Base-by-base conservation (phyloP, 805 yeast species). In the Ogataea zsoltii region DNA sequence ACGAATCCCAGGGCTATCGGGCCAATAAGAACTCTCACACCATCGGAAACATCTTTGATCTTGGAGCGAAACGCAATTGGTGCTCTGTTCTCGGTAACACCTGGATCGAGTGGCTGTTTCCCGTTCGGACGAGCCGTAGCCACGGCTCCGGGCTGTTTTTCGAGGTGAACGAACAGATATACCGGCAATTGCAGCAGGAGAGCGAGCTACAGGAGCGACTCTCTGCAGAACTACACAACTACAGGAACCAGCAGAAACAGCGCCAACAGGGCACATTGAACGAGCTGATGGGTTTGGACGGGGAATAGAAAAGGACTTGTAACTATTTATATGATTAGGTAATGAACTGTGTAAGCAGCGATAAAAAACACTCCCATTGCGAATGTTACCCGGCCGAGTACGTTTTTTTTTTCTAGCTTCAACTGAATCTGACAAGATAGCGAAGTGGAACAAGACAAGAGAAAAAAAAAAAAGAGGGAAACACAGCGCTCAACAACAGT, bases 61-160 rank as follows among this genome's bases (percentile, higher is more conserved):
- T 92, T 31, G 97, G 97, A 0, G 59, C 61, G 17, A 51, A 57
- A 38, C 57, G 63, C 6, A 94, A 94, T 62, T 83, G 90, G 87
- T 50, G 59, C 15, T 69, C 75, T 5, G 77, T 88, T 1, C 85
- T 92, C 95, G 99, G 99, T 0, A 49, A 62, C 2, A 62, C 68
- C 1, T 74, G 81, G 77, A 38, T 50, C 7, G 81, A 82, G 49
- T 90, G 97, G 97, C 38, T 83, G 7, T 60, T 90, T 1, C 98
- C 98, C 0, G 44, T 62, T 4, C 44, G 54, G 16, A 37, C 42
- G 4, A 44, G 43, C 6, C 37, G 17, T 10, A 19, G 41, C 9
- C 62, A 63, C 37, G 63, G 69, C 11, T 60, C 67, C 17, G 91
- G 90, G 0, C 54, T 84, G 18, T 76, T 72, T 53, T 85, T 69